Evolutionary conservation across 2,329 filamentous ascomycete genomes (phyloP).

Genomic region (Basipetospora chlamydospora): DNA sequence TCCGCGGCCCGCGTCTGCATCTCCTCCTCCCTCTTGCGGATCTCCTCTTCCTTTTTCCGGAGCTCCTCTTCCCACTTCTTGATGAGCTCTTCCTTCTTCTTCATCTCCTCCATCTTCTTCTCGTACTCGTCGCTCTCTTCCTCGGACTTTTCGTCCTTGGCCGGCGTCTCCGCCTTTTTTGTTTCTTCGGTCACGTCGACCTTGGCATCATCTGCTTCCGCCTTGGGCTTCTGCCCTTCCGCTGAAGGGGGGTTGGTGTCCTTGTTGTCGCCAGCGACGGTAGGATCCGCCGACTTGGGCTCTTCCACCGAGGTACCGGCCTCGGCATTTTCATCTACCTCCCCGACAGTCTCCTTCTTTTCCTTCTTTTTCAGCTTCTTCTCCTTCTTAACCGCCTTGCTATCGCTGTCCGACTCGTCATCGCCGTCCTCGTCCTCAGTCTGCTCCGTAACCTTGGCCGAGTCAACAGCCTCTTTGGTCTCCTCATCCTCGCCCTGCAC

Average conservation of each 20-base stretch:
- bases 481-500: slow-evolving; percentile 1
- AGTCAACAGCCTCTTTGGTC: slow-evolving; percentile 25
- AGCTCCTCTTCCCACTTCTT: slow-evolving; percentile 3
- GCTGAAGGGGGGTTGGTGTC: not conserved
- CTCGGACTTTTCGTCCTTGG: not conserved
- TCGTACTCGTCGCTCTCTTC: not conserved
- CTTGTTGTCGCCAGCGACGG: not conserved
- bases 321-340: too few relatives aligned
- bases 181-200: too few relatives aligned
- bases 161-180: slow-evolving; percentile 37
- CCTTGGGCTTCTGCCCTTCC: slow-evolving; percentile 34
- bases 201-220: slow-evolving; percentile 12
- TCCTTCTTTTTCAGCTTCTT: slow-evolving; percentile 9
- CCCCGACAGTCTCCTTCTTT: slow-evolving; percentile 41
- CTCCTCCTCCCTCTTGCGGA: slow-evolving; percentile 4
- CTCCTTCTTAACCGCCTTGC: not conserved
- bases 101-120: slow-evolving; percentile 2
- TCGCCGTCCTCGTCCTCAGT: slow-evolving; percentile 3
- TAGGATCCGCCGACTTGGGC: too few relatives aligned
- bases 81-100: slow-evolving; percentile 3
- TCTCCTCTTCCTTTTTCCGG: slow-evolving; percentile 1
- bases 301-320: too few relatives aligned
- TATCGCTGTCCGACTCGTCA: slow-evolving; percentile 6
- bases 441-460: slow-evolving; percentile 38
- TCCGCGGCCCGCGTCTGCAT: slow-evolving; percentile 2